A percentile compares a stretch with the other conserved stretches of the same genome.
Evolutionary conservation across 129 eudicot genomes (phyloP).

Genomic region (Flaveria sonorensis): DNA sequence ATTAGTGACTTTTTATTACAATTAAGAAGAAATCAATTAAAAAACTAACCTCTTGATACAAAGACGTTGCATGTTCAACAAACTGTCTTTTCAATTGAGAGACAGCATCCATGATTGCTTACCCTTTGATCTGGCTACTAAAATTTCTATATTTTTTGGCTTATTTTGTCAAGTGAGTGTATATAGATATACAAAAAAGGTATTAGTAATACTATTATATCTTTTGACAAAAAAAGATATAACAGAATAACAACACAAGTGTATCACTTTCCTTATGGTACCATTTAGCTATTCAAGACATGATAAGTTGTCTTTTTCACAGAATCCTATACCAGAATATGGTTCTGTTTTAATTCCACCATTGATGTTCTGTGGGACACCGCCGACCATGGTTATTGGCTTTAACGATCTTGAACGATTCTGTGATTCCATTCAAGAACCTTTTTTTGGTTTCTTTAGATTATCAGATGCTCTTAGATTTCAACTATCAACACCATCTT

Average conservation of each 20-base stretch:
- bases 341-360: constrained; percentile 26
- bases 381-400: constrained; percentile 29
- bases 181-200: constrained; percentile 20
- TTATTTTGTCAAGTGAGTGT: constrained; percentile 24
- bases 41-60: constrained; percentile 57
- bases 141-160: constrained; percentile 17
- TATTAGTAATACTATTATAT: background rate
- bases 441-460: constrained; percentile 9
- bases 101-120: constrained; percentile 46
- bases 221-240: constrained; percentile 23
- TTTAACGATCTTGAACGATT: constrained; percentile 8
- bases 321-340: constrained; percentile 34
- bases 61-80: constrained; percentile 51
- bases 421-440: constrained; percentile 17
- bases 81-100: constrained; percentile 66
- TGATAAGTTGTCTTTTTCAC: constrained; percentile 25
- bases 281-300: constrained; percentile 11
- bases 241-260: constrained; percentile 24
- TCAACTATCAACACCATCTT: constrained; percentile 17
- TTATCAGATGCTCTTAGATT: constrained; percentile 5
- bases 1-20: background rate
- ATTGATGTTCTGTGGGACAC: constrained; percentile 31
- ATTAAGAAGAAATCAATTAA: background rate
- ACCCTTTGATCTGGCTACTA: constrained; percentile 24
- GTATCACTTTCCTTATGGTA: constrained; percentile 14